Conservation (phyloP, 2,329 filamentous ascomycete genomes). For the Polytolypa hystricis region DNA sequence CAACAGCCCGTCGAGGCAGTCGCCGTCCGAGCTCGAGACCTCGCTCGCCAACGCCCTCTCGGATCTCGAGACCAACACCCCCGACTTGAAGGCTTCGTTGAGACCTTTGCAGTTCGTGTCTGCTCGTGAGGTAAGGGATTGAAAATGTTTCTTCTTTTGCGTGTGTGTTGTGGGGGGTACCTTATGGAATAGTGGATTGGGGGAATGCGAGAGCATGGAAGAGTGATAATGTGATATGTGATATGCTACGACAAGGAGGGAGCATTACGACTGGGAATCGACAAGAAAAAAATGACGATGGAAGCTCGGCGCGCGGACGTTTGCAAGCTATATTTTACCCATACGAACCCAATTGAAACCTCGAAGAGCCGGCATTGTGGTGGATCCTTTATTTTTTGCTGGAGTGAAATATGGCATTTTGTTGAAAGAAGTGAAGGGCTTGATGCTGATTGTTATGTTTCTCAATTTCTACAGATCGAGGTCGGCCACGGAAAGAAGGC, state of each 20-base stretch:
- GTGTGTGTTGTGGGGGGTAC: not conserved
- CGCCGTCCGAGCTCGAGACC: constrained; percentile 94
- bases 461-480: constrained; percentile 66
- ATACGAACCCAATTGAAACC: no score
- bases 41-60: constrained; percentile 94
- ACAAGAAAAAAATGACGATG: no score
- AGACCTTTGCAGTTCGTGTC: constrained; percentile 97
- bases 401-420: not conserved
- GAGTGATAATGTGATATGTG: no score
- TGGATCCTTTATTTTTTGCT: not conserved
- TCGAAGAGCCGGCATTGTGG: no score
- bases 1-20: constrained; percentile 93
- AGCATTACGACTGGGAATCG: no score
- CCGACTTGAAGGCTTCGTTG: constrained; percentile 92
- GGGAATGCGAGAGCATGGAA: no score
- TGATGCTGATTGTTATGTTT: constrained; percentile 19
- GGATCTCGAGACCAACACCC: constrained; percentile 98
- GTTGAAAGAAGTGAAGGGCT: no score
- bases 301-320: no score
- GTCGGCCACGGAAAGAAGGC: constrained; percentile 99
- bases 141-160: not conserved
- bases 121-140: constrained; percentile 85
- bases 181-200: no score
- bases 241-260: no score
- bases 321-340: no score